These are phyloP conservation scores for Boletus subparvulus DNA, from an alignment of 768 basidiomycete species.

Conservation along the genomic window DNA sequence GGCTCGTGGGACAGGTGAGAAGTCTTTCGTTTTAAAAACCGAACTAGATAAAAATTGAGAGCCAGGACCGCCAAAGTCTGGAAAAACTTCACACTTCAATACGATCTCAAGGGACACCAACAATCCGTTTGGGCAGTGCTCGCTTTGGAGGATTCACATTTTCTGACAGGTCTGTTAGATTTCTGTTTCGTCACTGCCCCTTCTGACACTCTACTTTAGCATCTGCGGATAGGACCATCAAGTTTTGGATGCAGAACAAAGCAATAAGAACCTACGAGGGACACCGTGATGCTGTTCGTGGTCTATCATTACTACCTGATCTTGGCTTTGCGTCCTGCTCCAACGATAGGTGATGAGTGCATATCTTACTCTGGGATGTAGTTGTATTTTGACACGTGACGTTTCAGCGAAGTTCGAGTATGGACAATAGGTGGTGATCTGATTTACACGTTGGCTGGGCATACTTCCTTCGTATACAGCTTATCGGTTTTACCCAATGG, in stretches of 20 bases:
- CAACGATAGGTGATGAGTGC: conserved; percentile 73
- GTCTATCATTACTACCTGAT: conserved; percentile 74
- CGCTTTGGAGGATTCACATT: conserved; percentile 71
- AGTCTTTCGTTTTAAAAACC: neutral
- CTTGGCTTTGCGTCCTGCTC: conserved; percentile 94
- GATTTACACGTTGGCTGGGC: conserved; percentile 81
- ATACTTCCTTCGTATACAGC: conserved; percentile 96
- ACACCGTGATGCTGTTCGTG: conserved; percentile 90
- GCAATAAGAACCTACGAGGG: conserved; percentile 73
- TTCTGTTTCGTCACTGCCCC: neutral
- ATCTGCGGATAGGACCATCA: conserved; percentile 94
- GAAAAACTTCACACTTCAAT: conserved; percentile 69
- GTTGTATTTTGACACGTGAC: neutral
- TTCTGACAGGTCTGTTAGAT: conserved; percentile 69
- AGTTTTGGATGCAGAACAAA: conserved; percentile 81
- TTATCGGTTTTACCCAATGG: conserved; percentile 79
- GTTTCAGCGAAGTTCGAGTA: conserved; percentile 78
- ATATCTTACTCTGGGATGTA: neutral
- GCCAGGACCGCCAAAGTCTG: conserved; percentile 91
- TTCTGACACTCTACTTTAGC: conserved; percentile 43
- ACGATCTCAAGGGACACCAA: conserved; percentile 81
- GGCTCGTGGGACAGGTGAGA: conserved; percentile 97
- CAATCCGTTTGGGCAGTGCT: conserved; percentile 95
- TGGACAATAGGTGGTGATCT: conserved; percentile 85
- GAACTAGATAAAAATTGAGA: neutral